Percentiles rank a stretch among this genome's conserved stretches.
These are phyloP conservation scores for Volutella citrinella DNA, from an alignment of 2,329 filamentous ascomycete species.

Conservation along the genomic window DNA sequence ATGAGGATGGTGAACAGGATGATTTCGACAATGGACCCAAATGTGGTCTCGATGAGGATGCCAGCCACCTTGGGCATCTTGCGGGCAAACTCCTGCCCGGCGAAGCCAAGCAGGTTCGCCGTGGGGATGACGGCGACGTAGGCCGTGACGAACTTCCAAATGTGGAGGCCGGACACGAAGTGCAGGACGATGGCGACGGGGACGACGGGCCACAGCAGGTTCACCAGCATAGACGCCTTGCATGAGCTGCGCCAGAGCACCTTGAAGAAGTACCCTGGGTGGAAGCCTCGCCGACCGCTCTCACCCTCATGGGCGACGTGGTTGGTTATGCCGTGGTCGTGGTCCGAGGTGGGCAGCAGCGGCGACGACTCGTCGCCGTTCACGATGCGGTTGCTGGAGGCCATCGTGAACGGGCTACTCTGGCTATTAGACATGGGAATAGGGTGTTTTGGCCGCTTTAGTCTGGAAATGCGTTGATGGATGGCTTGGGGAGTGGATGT, in stretches of 20 bases:
- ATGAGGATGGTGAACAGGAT: conserved; percentile 66
- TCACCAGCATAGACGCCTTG: conserved; percentile 43
- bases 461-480: too few species aligned
- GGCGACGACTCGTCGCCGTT: conserved; percentile 22
- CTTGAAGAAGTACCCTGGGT: conserved; percentile 38
- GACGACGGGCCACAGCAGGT: conserved; percentile 48
- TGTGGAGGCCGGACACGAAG: conserved; percentile 29
- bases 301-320: conserved; percentile 37
- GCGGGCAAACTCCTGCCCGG: conserved; percentile 57
- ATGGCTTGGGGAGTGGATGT: too few species aligned
- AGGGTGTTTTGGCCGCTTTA: too few species aligned
- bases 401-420: too few species aligned
- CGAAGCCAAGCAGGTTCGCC: conserved; percentile 46
- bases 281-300: conserved; percentile 42
- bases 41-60: conserved; percentile 45
- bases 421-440: too few species aligned
- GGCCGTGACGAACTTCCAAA: conserved; percentile 44
- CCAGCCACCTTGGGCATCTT: conserved; percentile 63
- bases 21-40: conserved; percentile 66
- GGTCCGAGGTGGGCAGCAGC: conserved; percentile 24
- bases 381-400: neutral
- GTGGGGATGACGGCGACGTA: conserved; percentile 49
- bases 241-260: conserved; percentile 44
- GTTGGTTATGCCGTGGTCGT: conserved; percentile 6
- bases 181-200: conserved; percentile 43